Conservation (phyloP, 805 yeast genomes). For the Cephaloascus albidus region DNA sequence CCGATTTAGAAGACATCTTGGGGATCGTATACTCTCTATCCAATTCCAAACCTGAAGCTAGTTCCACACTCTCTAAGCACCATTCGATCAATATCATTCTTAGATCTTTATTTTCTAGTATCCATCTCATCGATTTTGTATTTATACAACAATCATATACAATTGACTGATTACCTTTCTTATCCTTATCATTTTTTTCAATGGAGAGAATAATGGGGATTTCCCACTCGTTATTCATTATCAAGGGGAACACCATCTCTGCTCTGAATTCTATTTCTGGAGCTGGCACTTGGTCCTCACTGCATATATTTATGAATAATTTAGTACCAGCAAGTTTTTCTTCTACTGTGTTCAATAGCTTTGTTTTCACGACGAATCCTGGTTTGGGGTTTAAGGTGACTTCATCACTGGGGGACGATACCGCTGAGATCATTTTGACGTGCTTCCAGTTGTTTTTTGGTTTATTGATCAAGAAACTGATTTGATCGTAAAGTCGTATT, state of each 20-base stretch:
- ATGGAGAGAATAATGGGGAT: conserved; percentile 71
- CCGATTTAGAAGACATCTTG: conserved; percentile 66
- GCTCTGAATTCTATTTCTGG: conserved; percentile 51
- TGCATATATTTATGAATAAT: conserved; percentile 72
- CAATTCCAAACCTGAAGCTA: conserved; percentile 33
- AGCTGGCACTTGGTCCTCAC: conserved; percentile 52
- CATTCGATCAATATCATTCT: conserved; percentile 67
- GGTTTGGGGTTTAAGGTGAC: conserved; percentile 42
- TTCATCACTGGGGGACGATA: conserved; percentile 3
- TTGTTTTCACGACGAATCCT: conserved; percentile 67
- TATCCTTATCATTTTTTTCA: conserved; percentile 50
- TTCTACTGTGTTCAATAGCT: conserved; percentile 27
- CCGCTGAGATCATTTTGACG: too few relatives aligned
- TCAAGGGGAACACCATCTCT: conserved; percentile 47
- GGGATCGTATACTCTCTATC: conserved; percentile 64
- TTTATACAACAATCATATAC: conserved; percentile 80
- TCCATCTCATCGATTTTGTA: conserved; percentile 52
- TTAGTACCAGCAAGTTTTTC: conserved; percentile 36
- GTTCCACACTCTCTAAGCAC: conserved; percentile 74
- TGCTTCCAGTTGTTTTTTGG: too few relatives aligned
- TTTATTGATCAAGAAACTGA: too few relatives aligned
- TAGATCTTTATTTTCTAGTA: conserved; percentile 47
- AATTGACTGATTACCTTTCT: conserved; percentile 53
- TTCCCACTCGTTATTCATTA: conserved; percentile 72
- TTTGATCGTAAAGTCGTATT: too few relatives aligned